A percentile compares a stretch with the other conserved stretches of the same genome.
phyloP scores from a whole-genome alignment of 2,329 filamentous ascomycete genomes.

The Colletotrichum destructivum region DNA sequence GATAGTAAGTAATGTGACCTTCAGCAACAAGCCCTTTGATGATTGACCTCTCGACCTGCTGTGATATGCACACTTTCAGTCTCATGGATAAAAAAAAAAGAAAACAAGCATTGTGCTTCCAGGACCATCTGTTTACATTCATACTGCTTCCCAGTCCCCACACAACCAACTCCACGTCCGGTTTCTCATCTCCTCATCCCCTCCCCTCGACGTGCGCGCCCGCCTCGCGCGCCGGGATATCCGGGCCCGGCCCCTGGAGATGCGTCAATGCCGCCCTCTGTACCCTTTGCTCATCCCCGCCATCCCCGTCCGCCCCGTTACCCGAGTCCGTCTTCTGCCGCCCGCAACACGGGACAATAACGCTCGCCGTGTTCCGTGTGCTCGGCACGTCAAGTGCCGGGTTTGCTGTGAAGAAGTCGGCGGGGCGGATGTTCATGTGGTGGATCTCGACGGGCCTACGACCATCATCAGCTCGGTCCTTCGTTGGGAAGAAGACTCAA shows the following conservation, averaged over 20 bases:
- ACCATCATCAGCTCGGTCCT: too few species aligned
- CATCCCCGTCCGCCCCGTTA: slow-evolving; percentile 5
- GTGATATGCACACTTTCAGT: too few species aligned
- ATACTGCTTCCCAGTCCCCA: too few species aligned
- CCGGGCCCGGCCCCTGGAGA: slow-evolving; percentile 50
- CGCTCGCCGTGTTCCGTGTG: slow-evolving; percentile 56
- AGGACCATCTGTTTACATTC: too few species aligned
- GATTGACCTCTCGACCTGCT: too few species aligned
- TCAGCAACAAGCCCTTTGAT: too few species aligned
- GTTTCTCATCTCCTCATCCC: neutral
- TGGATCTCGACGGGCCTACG: slow-evolving; percentile 64
- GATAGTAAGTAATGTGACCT: too few species aligned
- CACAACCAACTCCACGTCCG: too few species aligned
- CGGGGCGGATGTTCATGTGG: slow-evolving; percentile 61
- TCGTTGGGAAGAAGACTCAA: too few species aligned
- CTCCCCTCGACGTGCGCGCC: slow-evolving; percentile 42
- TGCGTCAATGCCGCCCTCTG: slow-evolving; percentile 49
- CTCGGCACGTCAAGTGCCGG: slow-evolving; percentile 63
- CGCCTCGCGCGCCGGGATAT: slow-evolving; percentile 45
- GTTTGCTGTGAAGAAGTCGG: slow-evolving; percentile 64
- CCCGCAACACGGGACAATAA: slow-evolving; percentile 56
- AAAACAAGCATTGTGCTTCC: neutral
- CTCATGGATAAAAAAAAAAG: too few species aligned
- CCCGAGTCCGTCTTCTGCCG: neutral
- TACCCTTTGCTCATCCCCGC: slow-evolving; percentile 34